Evolutionary conservation across 1,284 basidiomycete genomes (phyloP).

Genomic region (Rhodotorula sp.): DNA sequence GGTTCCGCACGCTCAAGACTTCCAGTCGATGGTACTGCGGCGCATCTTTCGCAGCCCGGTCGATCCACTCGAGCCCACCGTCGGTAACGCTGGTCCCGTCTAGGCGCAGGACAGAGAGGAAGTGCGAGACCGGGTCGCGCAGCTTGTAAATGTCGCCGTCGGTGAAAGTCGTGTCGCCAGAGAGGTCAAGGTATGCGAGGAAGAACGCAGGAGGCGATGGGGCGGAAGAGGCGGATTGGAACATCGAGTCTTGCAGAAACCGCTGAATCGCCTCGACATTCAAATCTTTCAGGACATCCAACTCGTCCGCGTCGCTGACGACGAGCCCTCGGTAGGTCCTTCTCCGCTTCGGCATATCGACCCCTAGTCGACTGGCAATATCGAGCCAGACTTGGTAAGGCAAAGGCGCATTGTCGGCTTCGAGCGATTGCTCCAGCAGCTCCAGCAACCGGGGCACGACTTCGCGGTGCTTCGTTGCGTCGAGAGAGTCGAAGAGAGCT

Average conservation of each 20-base stretch:
- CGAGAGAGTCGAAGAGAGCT: constrained; percentile 11
- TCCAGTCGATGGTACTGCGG: constrained; percentile 16
- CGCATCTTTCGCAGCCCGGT: constrained; percentile 2
- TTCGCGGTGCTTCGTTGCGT: background rate
- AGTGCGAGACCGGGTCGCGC: constrained; percentile 18
- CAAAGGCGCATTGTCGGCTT: background rate
- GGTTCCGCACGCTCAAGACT: constrained; percentile 5
- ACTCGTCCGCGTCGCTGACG: constrained; percentile 13
- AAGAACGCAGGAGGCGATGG: constrained; percentile 21
- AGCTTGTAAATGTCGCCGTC: constrained; percentile 30
- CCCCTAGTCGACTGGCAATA: constrained; percentile 1
- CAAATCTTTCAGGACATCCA: constrained; percentile 7
- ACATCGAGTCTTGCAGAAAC: background rate
- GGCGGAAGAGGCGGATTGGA: background rate
- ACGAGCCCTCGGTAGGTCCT: constrained; percentile 29
- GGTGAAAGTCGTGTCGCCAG: constrained; percentile 10
- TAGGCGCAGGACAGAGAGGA: constrained; percentile 30
- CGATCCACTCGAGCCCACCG: constrained; percentile 28
- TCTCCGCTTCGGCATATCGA: constrained; percentile 5
- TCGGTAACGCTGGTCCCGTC: constrained; percentile 23
- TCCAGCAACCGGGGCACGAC: constrained; percentile 3
- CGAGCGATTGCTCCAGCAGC: background rate
- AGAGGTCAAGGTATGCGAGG: constrained; percentile 31
- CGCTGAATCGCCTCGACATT: constrained; percentile 13
- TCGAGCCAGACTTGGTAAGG: constrained; percentile 29